Evolutionary conservation across 805 yeast genomes (phyloP).

Genomic region (Cephaloascus albidus): DNA sequence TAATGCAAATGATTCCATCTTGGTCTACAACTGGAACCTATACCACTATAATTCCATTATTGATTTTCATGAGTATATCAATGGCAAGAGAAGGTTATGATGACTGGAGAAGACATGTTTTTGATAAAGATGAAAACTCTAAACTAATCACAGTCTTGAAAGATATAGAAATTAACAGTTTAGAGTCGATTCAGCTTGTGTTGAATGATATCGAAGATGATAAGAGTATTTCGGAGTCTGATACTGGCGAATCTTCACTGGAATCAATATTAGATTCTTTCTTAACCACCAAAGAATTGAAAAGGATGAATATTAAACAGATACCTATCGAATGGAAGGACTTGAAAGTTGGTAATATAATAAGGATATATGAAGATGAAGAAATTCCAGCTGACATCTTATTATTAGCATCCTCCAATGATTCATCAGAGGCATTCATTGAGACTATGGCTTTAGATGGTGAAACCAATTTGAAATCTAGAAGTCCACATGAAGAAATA

Average conservation of each 20-base stretch:
- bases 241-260: conserved; percentile 3
- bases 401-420: conserved; percentile 58
- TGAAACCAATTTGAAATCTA: conserved; percentile 83
- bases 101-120: conserved; percentile 78
- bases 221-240: conserved; percentile 1
- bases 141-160: not conserved
- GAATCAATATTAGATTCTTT: conserved; percentile 6
- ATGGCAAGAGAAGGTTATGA: conserved; percentile 91
- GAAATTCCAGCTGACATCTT: conserved; percentile 93
- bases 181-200: conserved; percentile 27
- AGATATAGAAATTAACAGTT: conserved; percentile 15
- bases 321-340: conserved; percentile 55
- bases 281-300: conserved; percentile 8
- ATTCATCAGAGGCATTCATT: conserved; percentile 57
- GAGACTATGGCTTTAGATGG: conserved; percentile 99
- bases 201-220: conserved; percentile 17
- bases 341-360: conserved; percentile 79
- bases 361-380: conserved; percentile 67
- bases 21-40: conserved; percentile 97
- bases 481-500: conserved; percentile 56
- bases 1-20: conserved; percentile 90
- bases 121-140: conserved; percentile 80
- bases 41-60: conserved; percentile 85
- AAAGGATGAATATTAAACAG: conserved; percentile 22
- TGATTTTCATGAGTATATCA: conserved; percentile 80